phyloP scores from a whole-genome alignment of 2,329 filamentous ascomycete genomes.

The Tolypocladium sp. region DNA sequence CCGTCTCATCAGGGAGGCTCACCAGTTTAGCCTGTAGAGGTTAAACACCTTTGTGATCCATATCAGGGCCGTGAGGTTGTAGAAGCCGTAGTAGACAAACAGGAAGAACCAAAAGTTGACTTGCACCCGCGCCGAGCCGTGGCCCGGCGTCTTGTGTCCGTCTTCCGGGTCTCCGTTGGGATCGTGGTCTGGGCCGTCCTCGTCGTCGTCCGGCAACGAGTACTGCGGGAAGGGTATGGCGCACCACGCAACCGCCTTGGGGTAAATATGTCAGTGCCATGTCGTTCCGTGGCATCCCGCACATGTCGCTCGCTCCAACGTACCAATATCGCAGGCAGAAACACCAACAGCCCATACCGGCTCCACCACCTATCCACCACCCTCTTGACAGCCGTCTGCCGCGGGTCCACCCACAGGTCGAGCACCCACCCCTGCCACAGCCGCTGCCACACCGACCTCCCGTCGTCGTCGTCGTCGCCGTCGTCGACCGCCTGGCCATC shows the following conservation, averaged over 20 bases:
- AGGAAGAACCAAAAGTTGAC: constrained; percentile 68
- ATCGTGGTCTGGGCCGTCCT: constrained; percentile 18
- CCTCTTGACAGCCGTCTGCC: constrained; percentile 46
- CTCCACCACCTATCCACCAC: constrained; percentile 56
- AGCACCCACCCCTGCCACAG: constrained; percentile 27
- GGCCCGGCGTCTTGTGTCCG: constrained; percentile 40
- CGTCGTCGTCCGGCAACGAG: constrained; percentile 36
- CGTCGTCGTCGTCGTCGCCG: constrained; percentile 22
- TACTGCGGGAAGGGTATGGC: constrained; percentile 58
- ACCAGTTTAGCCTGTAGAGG: constrained; percentile 61
- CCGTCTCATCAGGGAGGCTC: background rate
- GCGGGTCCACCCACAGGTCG: constrained; percentile 53
- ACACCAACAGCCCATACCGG: constrained; percentile 50
- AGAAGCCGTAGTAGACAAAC: constrained; percentile 60
- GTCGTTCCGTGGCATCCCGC: background rate
- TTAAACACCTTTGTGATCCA: constrained; percentile 69
- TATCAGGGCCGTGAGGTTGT: constrained; percentile 56
- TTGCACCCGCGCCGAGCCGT: constrained; percentile 53
- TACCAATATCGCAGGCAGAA: constrained; percentile 52
- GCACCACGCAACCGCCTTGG: constrained; percentile 54
- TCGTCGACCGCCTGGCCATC: constrained; percentile 16
- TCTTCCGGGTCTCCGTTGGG: constrained; percentile 5
- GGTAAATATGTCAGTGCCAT: background rate
- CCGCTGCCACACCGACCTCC: constrained; percentile 23
- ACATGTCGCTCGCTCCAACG: constrained; percentile 13